A percentile compares a stretch with the other conserved stretches of the same genome.
phyloP scores from a whole-genome alignment of 164 flowering plant species.

The Magnolia sinica region DNA sequence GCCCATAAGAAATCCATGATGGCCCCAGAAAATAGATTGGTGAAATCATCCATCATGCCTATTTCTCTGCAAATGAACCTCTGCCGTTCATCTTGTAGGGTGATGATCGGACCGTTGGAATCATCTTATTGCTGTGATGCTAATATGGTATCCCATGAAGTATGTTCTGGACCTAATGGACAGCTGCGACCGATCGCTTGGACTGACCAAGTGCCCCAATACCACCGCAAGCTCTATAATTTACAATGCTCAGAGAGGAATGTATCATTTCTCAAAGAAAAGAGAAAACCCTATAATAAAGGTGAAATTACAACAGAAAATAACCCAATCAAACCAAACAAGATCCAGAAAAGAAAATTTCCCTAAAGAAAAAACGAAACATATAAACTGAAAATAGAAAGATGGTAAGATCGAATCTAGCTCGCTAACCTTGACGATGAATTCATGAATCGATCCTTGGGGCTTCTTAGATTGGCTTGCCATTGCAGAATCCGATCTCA shows the following conservation, averaged over 20 bases:
- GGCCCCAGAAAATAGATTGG: no score
- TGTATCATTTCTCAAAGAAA: neutral
- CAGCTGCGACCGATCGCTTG: neutral
- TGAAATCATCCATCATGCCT: no score
- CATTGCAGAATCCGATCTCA: constrained; percentile 30
- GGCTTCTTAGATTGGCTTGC: constrained; percentile 33
- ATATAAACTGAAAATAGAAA: neutral
- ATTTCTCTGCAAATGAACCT: no score
- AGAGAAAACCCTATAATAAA: neutral
- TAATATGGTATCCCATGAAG: neutral
- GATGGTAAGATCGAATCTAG: neutral
- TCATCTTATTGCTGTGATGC: no score
- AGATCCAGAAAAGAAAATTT: neutral
- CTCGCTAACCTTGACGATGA: constrained; percentile 57
- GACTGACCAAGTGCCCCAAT: neutral
- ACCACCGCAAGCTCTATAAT: neutral
- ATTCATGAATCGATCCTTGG: constrained; percentile 37
- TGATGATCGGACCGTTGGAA: no score
- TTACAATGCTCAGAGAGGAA: neutral
- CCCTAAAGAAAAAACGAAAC: neutral
- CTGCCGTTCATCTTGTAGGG: no score
- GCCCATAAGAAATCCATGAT: no score
- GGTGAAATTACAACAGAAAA: neutral
- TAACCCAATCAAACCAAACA: neutral
- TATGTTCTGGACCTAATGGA: neutral